Evolutionary conservation across 371 early-diverging fungal species (phyloP).

Genomic region (Catenaria anguillulae): DNA sequence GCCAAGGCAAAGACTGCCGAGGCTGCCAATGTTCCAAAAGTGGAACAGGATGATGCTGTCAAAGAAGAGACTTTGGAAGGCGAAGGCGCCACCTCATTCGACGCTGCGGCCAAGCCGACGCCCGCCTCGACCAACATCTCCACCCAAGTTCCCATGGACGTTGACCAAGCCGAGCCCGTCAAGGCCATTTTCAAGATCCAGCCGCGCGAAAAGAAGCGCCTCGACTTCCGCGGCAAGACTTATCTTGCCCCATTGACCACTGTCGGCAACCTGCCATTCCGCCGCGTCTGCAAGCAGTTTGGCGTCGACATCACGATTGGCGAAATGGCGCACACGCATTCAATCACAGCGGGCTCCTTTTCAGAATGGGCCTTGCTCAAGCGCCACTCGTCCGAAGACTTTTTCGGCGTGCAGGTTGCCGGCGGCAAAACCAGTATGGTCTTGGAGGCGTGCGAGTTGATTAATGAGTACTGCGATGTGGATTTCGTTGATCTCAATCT

Average conservation of each 20-base stretch:
- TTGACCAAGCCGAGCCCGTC: no score
- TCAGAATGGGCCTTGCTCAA: constrained; percentile 76
- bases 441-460: constrained; percentile 47
- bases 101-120: no score
- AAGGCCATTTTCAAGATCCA: neutral
- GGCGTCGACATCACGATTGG: constrained; percentile 95
- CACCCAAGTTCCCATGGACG: no score
- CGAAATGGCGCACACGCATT: constrained; percentile 63
- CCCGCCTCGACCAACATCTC: no score
- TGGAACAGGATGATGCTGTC: no score
- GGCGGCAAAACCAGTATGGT: constrained; percentile 50
- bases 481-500: constrained; percentile 93
- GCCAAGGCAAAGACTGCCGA: no score
- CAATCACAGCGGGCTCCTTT: constrained; percentile 35
- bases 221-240: constrained; percentile 73
- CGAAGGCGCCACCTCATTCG: no score
- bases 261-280: constrained; percentile 93
- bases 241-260: constrained; percentile 95
- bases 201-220: constrained; percentile 17
- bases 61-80: no score
- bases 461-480: constrained; percentile 47
- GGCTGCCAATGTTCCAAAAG: no score
- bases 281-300: constrained; percentile 77
- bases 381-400: constrained; percentile 72
- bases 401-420: constrained; percentile 78